Evolutionary conservation across 1,284 basidiomycete genomes (phyloP), one percentile per base, ranked within the genome.

Genomic region (Pseudozyma sp.): DNA sequence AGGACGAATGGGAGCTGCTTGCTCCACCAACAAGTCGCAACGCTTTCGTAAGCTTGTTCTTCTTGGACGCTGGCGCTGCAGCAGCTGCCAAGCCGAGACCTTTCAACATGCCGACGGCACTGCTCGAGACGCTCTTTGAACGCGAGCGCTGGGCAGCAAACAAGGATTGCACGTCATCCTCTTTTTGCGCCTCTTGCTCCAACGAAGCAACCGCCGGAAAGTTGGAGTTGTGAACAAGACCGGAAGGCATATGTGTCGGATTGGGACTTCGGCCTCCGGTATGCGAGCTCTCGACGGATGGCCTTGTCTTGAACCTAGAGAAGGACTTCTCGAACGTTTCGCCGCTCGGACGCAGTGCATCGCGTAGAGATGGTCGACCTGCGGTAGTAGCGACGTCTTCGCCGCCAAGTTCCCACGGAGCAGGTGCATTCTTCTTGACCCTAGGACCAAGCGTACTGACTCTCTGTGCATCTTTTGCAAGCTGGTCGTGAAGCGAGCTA

Each of bases 401-500:
- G 16, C 68, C 77, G 21, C 62, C 76, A 11, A 80, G 51, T 50
- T 81, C 80, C 80, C 80, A 81, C 4, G 80, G 80, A 7, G 80
- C 80, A 0, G 77, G 80, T 11, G 76, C 67, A 31, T 81, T 81
- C 74, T 78, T 80, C 68, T 81, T 81, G 42, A 81, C 61, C 53
- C 65, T 78, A 49, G 80, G 78, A 1, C 80, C 80, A 25, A 81
- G 70, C 1, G 76, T 70, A 54, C 71, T 76, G 50, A 78, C 54
- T 34, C 75, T 65, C 35, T 54, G 59, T 5, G 53, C 47, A 43
- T 70, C 74, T 44, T 64, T 50, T 13, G 65, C 52, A 19, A 71
- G 64, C 52, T 60, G 59, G 19, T 59, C 55, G 38, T 74, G 64
- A 2, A 68, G 43, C 35, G 64, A 62, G 21, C 47, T 55, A 3